Evolutionary conservation across 2,329 filamentous ascomycete species (phyloP).

Genomic region (Penicillium nordicum): DNA sequence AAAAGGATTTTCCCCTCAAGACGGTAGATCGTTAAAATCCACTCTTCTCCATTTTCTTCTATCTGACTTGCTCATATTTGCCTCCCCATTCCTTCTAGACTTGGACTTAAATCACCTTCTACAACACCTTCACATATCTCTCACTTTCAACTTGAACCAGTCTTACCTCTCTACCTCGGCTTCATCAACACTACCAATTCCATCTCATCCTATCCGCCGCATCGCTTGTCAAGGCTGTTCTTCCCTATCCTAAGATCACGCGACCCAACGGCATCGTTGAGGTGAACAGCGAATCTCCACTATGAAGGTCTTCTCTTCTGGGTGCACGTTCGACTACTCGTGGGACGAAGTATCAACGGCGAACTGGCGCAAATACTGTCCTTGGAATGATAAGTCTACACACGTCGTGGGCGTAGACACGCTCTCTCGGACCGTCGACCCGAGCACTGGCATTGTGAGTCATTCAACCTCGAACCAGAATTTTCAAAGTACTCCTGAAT

Average conservation of each 20-base stretch:
- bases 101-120: not conserved
- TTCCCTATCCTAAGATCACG: not conserved
- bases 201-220: not conserved
- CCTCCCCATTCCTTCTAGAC: slow-evolving; percentile 2
- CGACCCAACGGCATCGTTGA: not conserved
- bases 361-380: slow-evolving; percentile 98
- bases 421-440: slow-evolving; percentile 66
- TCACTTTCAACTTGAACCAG: not conserved
- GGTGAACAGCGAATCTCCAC: slow-evolving; percentile 21
- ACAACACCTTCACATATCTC: not conserved
- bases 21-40: slow-evolving; percentile 6
- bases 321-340: slow-evolving; percentile 90
- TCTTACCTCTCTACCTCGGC: not conserved
- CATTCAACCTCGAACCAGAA: not conserved
- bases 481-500: not conserved
- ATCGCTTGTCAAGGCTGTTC: not conserved
- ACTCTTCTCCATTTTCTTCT: slow-evolving; percentile 10
- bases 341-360: slow-evolving; percentile 97
- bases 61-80: slow-evolving; percentile 6
- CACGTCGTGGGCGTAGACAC: slow-evolving; percentile 97
- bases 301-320: slow-evolving; percentile 96
- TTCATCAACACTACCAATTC: not conserved
- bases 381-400: slow-evolving; percentile 98
- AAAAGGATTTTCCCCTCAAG: slow-evolving; percentile 3
- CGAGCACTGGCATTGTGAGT: slow-evolving; percentile 64